Evolutionary conservation across 495 filamentous ascomycete species (phyloP), one percentile per base, ranked within the genome.

Genomic region (Talaromyces liani): DNA sequence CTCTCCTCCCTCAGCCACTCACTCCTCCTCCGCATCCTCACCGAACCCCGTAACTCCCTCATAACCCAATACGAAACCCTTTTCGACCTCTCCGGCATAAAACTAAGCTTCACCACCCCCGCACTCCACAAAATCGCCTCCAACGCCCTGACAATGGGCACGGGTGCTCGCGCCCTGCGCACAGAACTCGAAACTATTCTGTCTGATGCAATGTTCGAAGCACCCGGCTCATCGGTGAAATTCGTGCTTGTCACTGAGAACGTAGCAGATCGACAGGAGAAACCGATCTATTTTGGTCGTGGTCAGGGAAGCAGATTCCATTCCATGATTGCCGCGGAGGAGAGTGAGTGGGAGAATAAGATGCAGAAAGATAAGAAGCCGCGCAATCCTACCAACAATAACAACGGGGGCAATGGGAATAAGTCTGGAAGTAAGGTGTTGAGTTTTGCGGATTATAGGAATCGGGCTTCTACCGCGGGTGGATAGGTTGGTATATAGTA

Each of bases 171-270:
- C 10, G 94, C 89, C 0, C 75, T 98, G 45, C 85, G 94, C 60
- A 93, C 92, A 58, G 91, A 96, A 63, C 85, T 97, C 80, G 95
- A 98, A 72, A 80, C 88, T 6, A 80, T 98, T 53, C 79, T 98
- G 20, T 87, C 83, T 12, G 92, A 97, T 64, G 85, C 89, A 22
- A 97, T 96, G 90, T 98, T 93, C 72, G 91, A 96, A 72, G 86
- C 89, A 4, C 94, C 94, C 6, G 89, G 85, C 18, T 87, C 84
- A 3, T 84, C 79, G 58, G 80, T 87, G 34, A 87, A 86, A 64
- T 86, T 84, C 64, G 87, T 94, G 3, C 79, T 94, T 1, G 85
- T 96, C n/a, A 93, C 87, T 0, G 85, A 91, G 72, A 80, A 77
- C 2, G 91, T 89, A 12, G 91, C 91, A 0, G 74, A 82, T 14